These are phyloP conservation scores for Kwoniella dejecticola DNA, from an alignment of 768 basidiomycete species.

Conservation along the genomic window DNA sequence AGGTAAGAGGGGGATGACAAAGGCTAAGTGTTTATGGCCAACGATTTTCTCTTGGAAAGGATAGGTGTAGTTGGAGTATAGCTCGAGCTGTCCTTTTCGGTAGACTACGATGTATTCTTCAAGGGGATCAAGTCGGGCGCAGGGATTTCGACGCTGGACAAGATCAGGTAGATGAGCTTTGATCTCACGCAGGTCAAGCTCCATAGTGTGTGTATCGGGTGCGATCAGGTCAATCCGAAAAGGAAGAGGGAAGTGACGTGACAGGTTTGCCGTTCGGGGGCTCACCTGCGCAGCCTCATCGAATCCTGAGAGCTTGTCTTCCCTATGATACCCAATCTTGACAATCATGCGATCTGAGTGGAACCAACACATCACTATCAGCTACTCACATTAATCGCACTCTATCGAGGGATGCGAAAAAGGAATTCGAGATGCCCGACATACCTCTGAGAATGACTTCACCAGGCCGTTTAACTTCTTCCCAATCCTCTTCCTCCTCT, in stretches of 20 bases:
- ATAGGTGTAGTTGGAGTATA: conserved; percentile 71
- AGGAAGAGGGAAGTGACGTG: no score
- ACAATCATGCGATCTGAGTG: conserved; percentile 84
- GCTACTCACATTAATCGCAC: background rate
- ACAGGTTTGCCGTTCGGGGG: no score
- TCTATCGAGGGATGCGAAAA: no score
- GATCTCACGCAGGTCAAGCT: no score
- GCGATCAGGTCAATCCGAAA: no score
- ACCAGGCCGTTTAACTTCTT: conserved; percentile 51
- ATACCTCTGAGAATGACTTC: conserved; percentile 76
- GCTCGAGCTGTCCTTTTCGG: conserved; percentile 73
- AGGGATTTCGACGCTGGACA: conserved; percentile 70
- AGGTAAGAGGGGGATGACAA: conserved; percentile 70
- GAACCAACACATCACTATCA: background rate
- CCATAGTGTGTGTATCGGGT: no score
- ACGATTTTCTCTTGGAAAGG: conserved; percentile 69
- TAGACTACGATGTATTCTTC: conserved; percentile 85
- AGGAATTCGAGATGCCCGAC: no score
- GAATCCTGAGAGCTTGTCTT: conserved; percentile 38
- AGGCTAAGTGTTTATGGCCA: conserved; percentile 76
- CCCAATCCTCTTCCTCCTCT: conserved; percentile 32
- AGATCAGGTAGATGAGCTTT: no score
- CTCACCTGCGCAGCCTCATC: conserved; percentile 40
- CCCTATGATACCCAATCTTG: conserved; percentile 67
- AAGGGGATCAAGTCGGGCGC: conserved; percentile 62